Evolutionary conservation across 306 rosid genomes (phyloP), one percentile per base, ranked within the genome.

Genomic region (Cucumis hystrix): DNA sequence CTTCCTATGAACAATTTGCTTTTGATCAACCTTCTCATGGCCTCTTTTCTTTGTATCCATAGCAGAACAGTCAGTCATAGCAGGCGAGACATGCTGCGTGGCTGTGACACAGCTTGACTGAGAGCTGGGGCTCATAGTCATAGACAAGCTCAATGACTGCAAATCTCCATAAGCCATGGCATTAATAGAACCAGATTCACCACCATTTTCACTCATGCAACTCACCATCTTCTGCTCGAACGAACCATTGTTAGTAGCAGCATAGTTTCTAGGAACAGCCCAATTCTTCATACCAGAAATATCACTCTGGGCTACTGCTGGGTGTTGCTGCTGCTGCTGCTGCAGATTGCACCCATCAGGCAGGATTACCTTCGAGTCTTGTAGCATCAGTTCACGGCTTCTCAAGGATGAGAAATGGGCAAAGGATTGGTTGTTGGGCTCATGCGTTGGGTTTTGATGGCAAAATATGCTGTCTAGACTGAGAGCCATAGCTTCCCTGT

Each of bases 41-140:
- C 89, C 91, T 80, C 93, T 88, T 85, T 91, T 93, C 88, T 93
- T 93, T 8, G 93, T 86, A 72, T 93, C 96, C 79, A 87, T 56
- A 57, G 84, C 79, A 58, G 82, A 79, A 78, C 83, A 85, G 47
- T 89, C 89, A 65, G 84, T 69, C 70, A 79, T 74, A 79, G 82
- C 23, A 41, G 91, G 80, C 17, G 93, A 87, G 41, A 87, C 52
- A 33, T 84, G 85, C 49, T 84, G 93, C 23, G 93, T 82, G 17
- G 80, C 87, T 14, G 95, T 91, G 9, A 91, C 88, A 84, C 93
- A 85, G 82, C 96, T 93, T 18, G 98, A 89, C 17, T 93, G 97
- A 47, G 96, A 91, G 82, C 90, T 84, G 78, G 98, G 93, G 79
- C 92, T 92, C 96, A 91, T 89, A 14, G 95, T 89, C 86, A 92